Base-by-base conservation (phyloP, 768 basidiomycete species). In the Crepidotus variabilis region DNA sequence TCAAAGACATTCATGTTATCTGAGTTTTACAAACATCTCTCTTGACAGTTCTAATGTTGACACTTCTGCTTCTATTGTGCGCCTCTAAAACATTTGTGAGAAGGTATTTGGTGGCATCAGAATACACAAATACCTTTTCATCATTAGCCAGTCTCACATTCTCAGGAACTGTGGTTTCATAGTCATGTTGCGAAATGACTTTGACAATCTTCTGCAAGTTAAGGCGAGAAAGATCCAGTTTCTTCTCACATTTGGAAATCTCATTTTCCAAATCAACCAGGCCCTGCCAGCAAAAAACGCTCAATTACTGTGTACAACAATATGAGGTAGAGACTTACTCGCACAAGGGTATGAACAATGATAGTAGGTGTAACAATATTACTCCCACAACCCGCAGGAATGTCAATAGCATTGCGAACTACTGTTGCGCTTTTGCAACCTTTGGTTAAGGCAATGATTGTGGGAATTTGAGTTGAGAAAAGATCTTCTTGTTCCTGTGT, bases 191-290 rank as follows among this genome's bases (percentile, higher is more conserved):
- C 2, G 80, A 76, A 59, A 87, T 82, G 16, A 85, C 68, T 70
- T 94, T 95, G 57, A 74, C 62, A 35, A 96, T 74, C 76, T 97
- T 98, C 53, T 87, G 83, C 45, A 90, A 73, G 61, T 83, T 87
- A 51, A 90, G 60, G 52, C 78, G 76, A 1, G 84, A 86, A 9
- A 94, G 73, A 36, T 87, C 83, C 2, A 91, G 79, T 72, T 95
- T 97, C 83, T 97, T 98, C 66, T 92, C 85, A 58, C 88, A 86
- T 71, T 95, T 98, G 39, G 81, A 76, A 47, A 97, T 89, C 72
- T 98, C 96, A 1, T 82, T 84, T 47, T 92, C 87, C 6, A 96
- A 74, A 71, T 98, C 89, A 16, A 99, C 87, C 43, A 95, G 84
- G 22, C 95, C 94, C 94, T 97, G 62, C 14, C 50, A 47, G 16